Conservation (phyloP, 306 rosid species). For the Mucuna pruriens region DNA sequence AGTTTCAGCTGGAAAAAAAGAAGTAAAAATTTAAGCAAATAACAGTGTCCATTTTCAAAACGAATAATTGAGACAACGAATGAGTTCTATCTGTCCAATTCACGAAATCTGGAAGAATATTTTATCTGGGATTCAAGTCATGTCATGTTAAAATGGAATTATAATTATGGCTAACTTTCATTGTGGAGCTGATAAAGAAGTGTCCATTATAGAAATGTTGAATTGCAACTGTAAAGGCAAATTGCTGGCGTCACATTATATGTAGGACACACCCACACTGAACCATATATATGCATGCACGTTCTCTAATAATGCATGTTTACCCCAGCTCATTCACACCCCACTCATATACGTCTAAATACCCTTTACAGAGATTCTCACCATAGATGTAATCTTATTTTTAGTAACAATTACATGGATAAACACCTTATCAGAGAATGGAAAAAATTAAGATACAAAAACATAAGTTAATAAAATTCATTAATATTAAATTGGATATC, state of each 20-base stretch:
- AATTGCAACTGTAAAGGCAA: background rate
- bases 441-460: background rate
- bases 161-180: background rate
- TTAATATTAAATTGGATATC: background rate
- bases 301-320: constrained; percentile 25
- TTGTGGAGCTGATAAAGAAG: background rate
- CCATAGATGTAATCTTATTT: background rate
- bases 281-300: background rate
- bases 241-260: background rate
- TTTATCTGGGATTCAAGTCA: background rate
- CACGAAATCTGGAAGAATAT: background rate
- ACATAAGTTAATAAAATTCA: background rate
- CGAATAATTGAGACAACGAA: constrained; percentile 1
- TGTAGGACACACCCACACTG: background rate
- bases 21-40: background rate
- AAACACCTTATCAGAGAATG: background rate
- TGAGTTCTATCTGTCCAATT: background rate
- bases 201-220: background rate
- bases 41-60: background rate
- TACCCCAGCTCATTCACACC: background rate
- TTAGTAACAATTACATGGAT: background rate
- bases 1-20: background rate
- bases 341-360: background rate
- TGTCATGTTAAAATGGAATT: background rate
- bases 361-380: background rate